Conservation (phyloP, 495 filamentous ascomycete genomes). For the Podospora fimiseda region DNA sequence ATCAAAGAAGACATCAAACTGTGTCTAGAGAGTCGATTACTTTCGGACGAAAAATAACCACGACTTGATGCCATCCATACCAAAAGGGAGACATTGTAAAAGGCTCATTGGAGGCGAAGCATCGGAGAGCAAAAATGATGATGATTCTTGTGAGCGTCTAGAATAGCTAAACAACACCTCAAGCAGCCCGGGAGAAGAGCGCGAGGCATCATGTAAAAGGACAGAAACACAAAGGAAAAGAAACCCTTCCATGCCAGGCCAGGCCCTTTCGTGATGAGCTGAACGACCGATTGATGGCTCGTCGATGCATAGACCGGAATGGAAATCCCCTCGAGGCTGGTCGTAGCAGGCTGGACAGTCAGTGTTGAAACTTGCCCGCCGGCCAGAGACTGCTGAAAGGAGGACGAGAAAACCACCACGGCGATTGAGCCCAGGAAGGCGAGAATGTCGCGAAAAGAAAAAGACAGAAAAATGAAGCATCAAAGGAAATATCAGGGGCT, state of each 20-base stretch:
- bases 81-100: too few relatives aligned
- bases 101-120: neutral
- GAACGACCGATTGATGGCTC: neutral
- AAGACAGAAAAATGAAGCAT: neutral
- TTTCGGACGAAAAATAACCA: too few relatives aligned
- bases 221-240: neutral
- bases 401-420: neutral
- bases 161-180: neutral
- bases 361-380: neutral
- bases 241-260: neutral
- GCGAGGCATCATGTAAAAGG: conserved; percentile 1
- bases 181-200: neutral
- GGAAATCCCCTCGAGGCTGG: neutral
- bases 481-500: neutral
- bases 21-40: too few relatives aligned
- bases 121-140: neutral
- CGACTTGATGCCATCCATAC: too few relatives aligned
- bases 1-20: too few relatives aligned
- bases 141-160: conserved; percentile 1
- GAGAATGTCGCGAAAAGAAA: conserved; percentile 1
- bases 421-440: neutral
- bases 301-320: neutral
- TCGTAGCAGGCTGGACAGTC: neutral
- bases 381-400: neutral
- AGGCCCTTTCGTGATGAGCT: neutral